Percentiles rank a stretch among this genome's conserved stretches.
Conservation (phyloP, 2,329 filamentous ascomycete species). For the Phialophora chinensis region DNA sequence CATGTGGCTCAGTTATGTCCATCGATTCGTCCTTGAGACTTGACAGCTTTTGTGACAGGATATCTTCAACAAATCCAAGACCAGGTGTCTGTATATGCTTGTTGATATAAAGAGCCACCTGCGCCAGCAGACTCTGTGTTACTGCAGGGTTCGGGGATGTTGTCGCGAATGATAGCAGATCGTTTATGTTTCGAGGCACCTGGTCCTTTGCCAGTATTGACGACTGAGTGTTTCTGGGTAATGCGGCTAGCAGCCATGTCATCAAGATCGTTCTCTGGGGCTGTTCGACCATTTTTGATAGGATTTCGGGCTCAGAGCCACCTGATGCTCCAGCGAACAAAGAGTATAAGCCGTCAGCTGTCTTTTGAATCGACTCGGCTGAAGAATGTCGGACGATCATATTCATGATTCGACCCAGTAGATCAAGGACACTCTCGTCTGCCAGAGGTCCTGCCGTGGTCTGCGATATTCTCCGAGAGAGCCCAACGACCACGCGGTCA, state of each 20-base stretch:
- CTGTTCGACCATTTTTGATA: conserved; percentile 32
- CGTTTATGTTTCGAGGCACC: conserved; percentile 35
- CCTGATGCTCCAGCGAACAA: conserved; percentile 52
- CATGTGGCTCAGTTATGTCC: conserved; percentile 42
- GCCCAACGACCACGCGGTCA: conserved; percentile 57
- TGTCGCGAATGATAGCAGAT: conserved; percentile 40
- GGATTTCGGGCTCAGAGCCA: background rate
- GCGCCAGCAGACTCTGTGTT: conserved; percentile 34
- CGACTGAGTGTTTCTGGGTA: conserved; percentile 35
- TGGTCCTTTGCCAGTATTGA: conserved; percentile 27
- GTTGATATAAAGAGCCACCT: conserved; percentile 47
- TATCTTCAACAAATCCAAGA: conserved; percentile 43
- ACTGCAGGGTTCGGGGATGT: conserved; percentile 25
- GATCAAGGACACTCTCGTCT: conserved; percentile 62
- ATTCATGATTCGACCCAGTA: conserved; percentile 66
- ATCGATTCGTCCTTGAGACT: conserved; percentile 29
- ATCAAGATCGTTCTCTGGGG: conserved; percentile 55
- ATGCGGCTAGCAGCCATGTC: conserved; percentile 40
- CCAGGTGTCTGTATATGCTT: conserved; percentile 45
- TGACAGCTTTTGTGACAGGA: conserved; percentile 40
- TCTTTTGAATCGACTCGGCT: conserved; percentile 57
- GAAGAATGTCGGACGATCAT: conserved; percentile 63
- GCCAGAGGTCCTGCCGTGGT: conserved; percentile 48
- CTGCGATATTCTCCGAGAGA: conserved; percentile 49
- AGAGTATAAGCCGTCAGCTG: conserved; percentile 61